phyloP scores from a whole-genome alignment of 257 asterid species.

The Rauvolfia tetraphylla region DNA sequence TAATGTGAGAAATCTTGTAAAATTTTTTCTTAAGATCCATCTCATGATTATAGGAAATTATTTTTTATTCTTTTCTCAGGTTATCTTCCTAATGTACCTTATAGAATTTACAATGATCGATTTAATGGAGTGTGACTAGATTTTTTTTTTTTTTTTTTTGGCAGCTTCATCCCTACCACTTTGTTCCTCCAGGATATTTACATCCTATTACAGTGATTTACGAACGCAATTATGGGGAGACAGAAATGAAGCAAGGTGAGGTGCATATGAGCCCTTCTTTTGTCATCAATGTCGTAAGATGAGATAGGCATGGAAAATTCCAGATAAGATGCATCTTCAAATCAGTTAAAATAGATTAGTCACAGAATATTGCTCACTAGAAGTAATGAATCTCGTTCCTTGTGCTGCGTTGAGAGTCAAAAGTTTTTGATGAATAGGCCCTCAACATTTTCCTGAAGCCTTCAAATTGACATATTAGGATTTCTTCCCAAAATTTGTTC shows the following conservation, averaged over 20 bases:
- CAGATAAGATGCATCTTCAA: background rate
- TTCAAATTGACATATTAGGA: background rate
- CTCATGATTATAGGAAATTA: background rate
- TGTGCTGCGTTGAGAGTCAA: background rate
- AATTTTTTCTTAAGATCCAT: background rate
- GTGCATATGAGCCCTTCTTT: background rate
- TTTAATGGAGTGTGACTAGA: conserved; percentile 22
- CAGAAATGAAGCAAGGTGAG: conserved; percentile 89
- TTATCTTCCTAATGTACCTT: background rate
- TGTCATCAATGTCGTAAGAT: background rate
- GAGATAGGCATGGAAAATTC: background rate
- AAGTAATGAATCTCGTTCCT: background rate
- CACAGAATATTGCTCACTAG: background rate
- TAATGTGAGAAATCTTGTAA: background rate
- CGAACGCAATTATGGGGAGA: conserved; percentile 91
- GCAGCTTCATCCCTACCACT: conserved; percentile 87
- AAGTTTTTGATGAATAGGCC: background rate
- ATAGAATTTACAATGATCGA: background rate
- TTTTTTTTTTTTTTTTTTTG: conserved; percentile 19
- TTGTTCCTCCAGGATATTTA: conserved; percentile 70
- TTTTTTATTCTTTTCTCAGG: background rate
- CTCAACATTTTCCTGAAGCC: background rate
- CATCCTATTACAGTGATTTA: conserved; percentile 76
- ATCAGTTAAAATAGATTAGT: background rate
- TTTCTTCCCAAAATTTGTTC: background rate